Evolutionary conservation across 768 basidiomycete genomes (phyloP), one percentile per base, ranked within the genome.

Genomic region (Baorangia bicolor): DNA sequence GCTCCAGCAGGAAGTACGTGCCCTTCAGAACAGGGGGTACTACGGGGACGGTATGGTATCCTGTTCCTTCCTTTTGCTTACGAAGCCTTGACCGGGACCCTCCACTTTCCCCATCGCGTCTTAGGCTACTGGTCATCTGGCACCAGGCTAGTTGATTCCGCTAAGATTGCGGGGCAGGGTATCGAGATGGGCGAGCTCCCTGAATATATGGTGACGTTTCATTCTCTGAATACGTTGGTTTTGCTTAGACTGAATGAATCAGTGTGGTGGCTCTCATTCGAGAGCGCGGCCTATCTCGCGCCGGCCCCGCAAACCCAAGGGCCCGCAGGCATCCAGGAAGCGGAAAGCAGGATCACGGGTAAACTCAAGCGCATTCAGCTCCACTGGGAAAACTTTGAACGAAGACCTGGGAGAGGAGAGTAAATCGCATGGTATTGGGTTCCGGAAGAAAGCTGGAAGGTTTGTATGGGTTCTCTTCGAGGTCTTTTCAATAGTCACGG

Each of bases 61-160:
- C 2, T 51, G 33, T 50, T 44, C n/a, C 21, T 41, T 38, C 5
- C 28, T 35, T 31, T 43, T 18, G n/a, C 25, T 39, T 37, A 41
- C 35, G 39, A 39, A n/a, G 13, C 25, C 8, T 45, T 72, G 44
- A 64, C n/a, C n/a, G n/a, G n/a, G n/a, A n/a, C 43, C 5, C 14
- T 20, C 11, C 34, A 21, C n/a, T 31, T 37, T 39, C 44, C 41
- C 21, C 25, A 2, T 39, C 14, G 3, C 5, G 18, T n/a, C 23
- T 31, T 58, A 92, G 90, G 90, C 10, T 90, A 86, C 64, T 93
- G 90, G 89, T 92, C 90, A 16, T 83, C 86, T 40, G 91, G 92
- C 2, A 82, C 73, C 16, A 81, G 89, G 44, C 76, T 93, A 13
- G 75, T 75, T 1, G 90, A 93, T 69, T 87, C 88, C 1, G 77